Evolutionary conservation across 148 eudicot genomes (phyloP), one percentile per base, ranked within the genome.

Genomic region (Nyssa sinensis): DNA sequence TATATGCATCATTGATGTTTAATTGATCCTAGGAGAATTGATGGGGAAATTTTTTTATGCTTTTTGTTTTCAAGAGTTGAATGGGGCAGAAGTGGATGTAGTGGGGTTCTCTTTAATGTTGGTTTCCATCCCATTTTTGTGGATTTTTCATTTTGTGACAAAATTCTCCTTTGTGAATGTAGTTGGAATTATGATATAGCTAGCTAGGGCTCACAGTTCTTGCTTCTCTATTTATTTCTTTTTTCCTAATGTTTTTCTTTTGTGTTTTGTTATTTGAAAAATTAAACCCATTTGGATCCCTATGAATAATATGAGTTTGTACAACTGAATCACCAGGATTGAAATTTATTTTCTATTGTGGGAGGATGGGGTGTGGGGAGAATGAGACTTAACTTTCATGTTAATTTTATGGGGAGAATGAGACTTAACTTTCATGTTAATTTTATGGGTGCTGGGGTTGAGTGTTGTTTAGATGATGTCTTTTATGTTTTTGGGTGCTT

Each of bases 1-100:
- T 60, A 51, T 57, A 70, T 28, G 58, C 28, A 23, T 70, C 28
- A 23, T 70, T 70, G 30, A 33, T 51, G 72, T 30, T 69, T 57
- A 12, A 53, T 70, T 41, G 17, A 27, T 70, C 29, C 51, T 44
- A 44, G 51, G n/a, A 12, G 30, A 4, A 7, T 44, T 8, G 41
- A 55, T 23, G 23, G 39, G 10, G 25, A 33, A 4, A 35, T n/a
- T n/a, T 34, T 65, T n/a, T 34, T 7, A 2, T 4, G 5, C 41
- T 37, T 8, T 3, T 3, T 37, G 8, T 31, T 65, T 31, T n/a
- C 10, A 2, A 25, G 32, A 67, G 30, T 41, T 67, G 5, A 67
- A 67, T 67, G 55, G 70, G 31, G 23, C n/a, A 65, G 24, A 34
- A 55, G 14, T 41, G 30, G 25, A 24, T 1, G 70, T 27, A 32